phyloP scores from a whole-genome alignment of 345 rosid genomes.

The Euphorbia peplus region DNA sequence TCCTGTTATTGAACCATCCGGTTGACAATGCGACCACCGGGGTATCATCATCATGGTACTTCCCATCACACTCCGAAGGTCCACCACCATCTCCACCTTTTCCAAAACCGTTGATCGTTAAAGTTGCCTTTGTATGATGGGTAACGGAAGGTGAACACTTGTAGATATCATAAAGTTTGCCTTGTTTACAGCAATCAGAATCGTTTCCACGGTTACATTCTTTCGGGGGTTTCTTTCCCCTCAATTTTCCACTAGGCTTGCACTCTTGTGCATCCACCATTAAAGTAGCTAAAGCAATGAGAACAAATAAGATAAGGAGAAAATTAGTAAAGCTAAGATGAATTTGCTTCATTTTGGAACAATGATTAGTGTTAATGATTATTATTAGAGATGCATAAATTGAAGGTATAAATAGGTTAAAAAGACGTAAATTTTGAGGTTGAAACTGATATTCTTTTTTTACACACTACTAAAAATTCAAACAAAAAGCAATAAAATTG shows the following conservation, averaged over 20 bases:
- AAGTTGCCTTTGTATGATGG: conserved; percentile 7
- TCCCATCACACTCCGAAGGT: conserved; percentile 13
- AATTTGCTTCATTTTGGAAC: conserved; percentile 15
- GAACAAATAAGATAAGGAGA: conserved; percentile 2
- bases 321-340: neutral
- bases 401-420: conserved; percentile 1
- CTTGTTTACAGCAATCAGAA: conserved; percentile 17
- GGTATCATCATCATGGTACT: conserved; percentile 6
- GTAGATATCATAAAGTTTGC: conserved; percentile 6
- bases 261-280: conserved; percentile 17
- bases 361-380: neutral
- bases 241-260: conserved; percentile 8
- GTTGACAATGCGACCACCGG: conserved; percentile 22
- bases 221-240: conserved; percentile 13
- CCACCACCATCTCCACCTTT: conserved; percentile 7
- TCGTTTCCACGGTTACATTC: neutral
- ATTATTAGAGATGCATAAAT: neutral
- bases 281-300: neutral
- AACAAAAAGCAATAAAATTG: no score
- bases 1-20: conserved; percentile 18
- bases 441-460: neutral
- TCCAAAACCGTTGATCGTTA: conserved; percentile 15
- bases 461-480: no score
- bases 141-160: conserved; percentile 15
- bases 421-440: neutral